Evolutionary conservation across 306 rosid species (phyloP), one percentile per base, ranked within the genome.

Genomic region (Sophora flavescens): DNA sequence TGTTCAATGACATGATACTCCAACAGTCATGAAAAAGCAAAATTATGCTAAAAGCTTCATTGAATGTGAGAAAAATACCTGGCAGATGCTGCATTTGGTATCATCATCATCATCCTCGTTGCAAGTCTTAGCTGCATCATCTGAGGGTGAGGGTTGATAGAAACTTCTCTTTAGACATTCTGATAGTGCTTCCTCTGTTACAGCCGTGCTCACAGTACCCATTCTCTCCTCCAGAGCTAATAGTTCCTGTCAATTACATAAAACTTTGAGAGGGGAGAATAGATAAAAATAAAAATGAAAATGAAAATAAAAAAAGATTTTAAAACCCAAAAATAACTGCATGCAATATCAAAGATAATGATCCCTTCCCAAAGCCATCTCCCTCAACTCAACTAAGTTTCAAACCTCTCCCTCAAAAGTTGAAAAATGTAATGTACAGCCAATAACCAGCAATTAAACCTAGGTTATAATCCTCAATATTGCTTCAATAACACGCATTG

Each of bases 161-260:
- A 74, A 59, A 85, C 79, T 87, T 85, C 78, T 91, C 80, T 82
- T 84, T 9, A 96, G 76, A 83, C 97, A 91, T 75, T 91, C 84
- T 8, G 89, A 78, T 52, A 93, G 71, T 32, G 85, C 87, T 82
- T 93, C 94, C 87, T 96, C 99, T 17, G 96, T 65, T 67, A 96
- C 73, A 76, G 99, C 96, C 73, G 97, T 93, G 89, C 98, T 93
- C 81, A 96, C 99, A 59, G 80, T 74, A n/a, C 99, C 99, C 97
- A 93, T 96, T 68, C 90, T 91, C 84, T 96, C 99, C 86, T 96
- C 99, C 73, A 96, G 81, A 70, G 96, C 99, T 54, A 96, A 80
- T 53, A 96, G 86, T 88, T 96, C 97, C 99, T 93, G 84, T 80
- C 81, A 82, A 57, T 58, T 28, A 59, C 56, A 41, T 8, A 51